Evolutionary conservation across 768 basidiomycete species (phyloP).

Genomic region (Tubosaeta sp.): DNA sequence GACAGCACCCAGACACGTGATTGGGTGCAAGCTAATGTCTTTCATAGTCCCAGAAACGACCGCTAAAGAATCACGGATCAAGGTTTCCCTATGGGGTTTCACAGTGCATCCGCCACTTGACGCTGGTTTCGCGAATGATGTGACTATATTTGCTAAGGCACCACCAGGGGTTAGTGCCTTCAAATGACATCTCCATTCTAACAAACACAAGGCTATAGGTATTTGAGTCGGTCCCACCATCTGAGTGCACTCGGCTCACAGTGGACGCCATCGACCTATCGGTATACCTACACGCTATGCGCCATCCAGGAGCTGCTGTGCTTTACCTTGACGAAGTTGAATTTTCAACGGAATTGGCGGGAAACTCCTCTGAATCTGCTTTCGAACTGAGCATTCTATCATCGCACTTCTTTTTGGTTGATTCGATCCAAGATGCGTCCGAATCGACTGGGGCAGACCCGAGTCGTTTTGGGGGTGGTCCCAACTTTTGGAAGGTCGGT

Average conservation of each 20-base stretch:
- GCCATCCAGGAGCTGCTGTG: constrained; percentile 61
- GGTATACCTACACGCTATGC: constrained; percentile 53
- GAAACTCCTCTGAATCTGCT: constrained; percentile 53
- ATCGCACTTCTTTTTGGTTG: constrained; percentile 50
- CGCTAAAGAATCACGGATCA: constrained; percentile 77
- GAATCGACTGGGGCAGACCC: constrained; percentile 16
- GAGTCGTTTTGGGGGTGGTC: constrained; percentile 30
- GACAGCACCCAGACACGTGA: constrained; percentile 42
- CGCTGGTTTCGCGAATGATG: constrained; percentile 55
- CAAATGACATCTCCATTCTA: constrained; percentile 1
- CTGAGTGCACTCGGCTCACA: constrained; percentile 73
- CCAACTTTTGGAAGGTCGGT: constrained; percentile 66
- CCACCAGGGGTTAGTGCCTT: constrained; percentile 75
- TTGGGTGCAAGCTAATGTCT: constrained; percentile 69
- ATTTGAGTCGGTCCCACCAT: constrained; percentile 91
- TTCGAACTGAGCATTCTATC: constrained; percentile 48
- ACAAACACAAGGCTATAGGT: constrained; percentile 41
- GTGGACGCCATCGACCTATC: constrained; percentile 66
- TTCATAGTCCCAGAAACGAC: constrained; percentile 52
- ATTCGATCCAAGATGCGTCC: constrained; percentile 41
- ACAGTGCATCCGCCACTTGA: constrained; percentile 62
- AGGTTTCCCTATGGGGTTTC: constrained; percentile 58
- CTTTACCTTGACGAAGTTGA: constrained; percentile 60
- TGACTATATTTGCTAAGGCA: constrained; percentile 65
- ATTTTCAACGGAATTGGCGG: constrained; percentile 71